These are phyloP conservation scores for Capronia epimyces DNA, from an alignment of 2,329 filamentous ascomycete genomes.

Conservation along the genomic window DNA sequence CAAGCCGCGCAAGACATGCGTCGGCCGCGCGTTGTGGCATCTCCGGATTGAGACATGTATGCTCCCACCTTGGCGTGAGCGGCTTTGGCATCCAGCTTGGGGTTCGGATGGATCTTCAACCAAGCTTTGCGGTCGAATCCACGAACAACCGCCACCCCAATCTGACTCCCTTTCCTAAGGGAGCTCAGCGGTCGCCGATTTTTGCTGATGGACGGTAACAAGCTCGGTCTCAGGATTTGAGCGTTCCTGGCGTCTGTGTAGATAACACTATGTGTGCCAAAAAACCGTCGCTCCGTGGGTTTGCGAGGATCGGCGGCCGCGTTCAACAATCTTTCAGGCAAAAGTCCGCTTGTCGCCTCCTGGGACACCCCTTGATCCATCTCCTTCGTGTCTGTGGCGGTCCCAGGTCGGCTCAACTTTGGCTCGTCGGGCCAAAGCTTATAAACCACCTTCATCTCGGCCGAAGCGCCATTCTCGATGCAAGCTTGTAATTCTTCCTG, in stretches of 20 bases:
- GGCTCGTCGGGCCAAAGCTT: slow-evolving; percentile 63
- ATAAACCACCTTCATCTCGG: slow-evolving; percentile 86
- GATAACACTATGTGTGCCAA: slow-evolving; percentile 73
- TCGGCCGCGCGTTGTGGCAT: slow-evolving; percentile 24
- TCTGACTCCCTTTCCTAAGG: slow-evolving; percentile 73
- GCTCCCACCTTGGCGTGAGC: slow-evolving; percentile 36
- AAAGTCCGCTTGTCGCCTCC: slow-evolving; percentile 5
- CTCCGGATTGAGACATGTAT: slow-evolving; percentile 28
- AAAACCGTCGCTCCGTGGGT: slow-evolving; percentile 43
- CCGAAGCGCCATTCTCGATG: slow-evolving; percentile 78
- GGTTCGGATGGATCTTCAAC: slow-evolving; percentile 63
- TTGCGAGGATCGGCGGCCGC: slow-evolving; percentile 23
- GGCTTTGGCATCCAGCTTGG: slow-evolving; percentile 38
- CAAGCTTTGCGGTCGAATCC: slow-evolving; percentile 77
- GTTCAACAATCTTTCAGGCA: slow-evolving; percentile 20
- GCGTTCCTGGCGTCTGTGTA: slow-evolving; percentile 74
- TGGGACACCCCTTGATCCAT: slow-evolving; percentile 26
- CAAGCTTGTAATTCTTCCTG: slow-evolving; percentile 84
- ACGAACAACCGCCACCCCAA: slow-evolving; percentile 82
- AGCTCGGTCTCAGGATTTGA: slow-evolving; percentile 77
- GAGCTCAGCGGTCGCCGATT: slow-evolving; percentile 74
- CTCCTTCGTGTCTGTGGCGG: slow-evolving; percentile 37
- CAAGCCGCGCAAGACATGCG: slow-evolving; percentile 52
- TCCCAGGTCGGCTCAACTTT: slow-evolving; percentile 34
- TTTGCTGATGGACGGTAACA: slow-evolving; percentile 80